Conservation (phyloP, 2,329 filamentous ascomycete species). For the Thielaviopsis euricoi region DNA sequence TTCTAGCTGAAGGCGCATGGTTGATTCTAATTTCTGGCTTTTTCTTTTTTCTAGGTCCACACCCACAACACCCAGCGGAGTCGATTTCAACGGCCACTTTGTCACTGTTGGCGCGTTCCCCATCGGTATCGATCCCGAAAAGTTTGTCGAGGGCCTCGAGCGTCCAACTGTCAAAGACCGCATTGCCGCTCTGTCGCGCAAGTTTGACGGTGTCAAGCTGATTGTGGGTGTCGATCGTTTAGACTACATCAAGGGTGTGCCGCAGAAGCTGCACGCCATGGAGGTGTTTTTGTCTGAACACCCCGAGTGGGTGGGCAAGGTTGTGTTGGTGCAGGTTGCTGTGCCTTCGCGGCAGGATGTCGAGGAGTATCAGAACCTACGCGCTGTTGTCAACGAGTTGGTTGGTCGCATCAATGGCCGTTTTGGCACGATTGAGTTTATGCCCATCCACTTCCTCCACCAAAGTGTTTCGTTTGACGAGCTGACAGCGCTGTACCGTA, state of each 20-base stretch:
- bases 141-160: slow-evolving; percentile 78
- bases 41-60: slow-evolving; percentile 44
- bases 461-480: slow-evolving; percentile 92
- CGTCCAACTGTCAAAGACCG: slow-evolving; percentile 76
- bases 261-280: slow-evolving; percentile 89
- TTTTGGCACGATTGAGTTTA: slow-evolving; percentile 94
- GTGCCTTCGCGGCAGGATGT: slow-evolving; percentile 91
- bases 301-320: slow-evolving; percentile 95
- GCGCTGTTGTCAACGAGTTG: slow-evolving; percentile 89
- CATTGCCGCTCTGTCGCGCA: slow-evolving; percentile 68
- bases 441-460: slow-evolving; percentile 97
- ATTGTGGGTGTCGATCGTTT: slow-evolving; percentile 93
- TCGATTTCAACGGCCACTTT: slow-evolving; percentile 76
- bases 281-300: slow-evolving; percentile 96
- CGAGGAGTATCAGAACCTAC: slow-evolving; percentile 92
- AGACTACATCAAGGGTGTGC: slow-evolving; percentile 98
- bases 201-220: slow-evolving; percentile 90
- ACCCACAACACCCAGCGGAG: slow-evolving; percentile 76
- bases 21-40: background rate
- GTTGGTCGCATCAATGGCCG: slow-evolving; percentile 94
- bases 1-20: too few relatives aligned
- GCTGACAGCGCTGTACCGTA: slow-evolving; percentile 80
- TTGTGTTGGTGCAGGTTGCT: slow-evolving; percentile 89
- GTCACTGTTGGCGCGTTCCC: slow-evolving; percentile 91
- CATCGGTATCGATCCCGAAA: slow-evolving; percentile 94